Conservation (phyloP, 202 grass and related monocot species). For the Tripidium arundinaceum region DNA sequence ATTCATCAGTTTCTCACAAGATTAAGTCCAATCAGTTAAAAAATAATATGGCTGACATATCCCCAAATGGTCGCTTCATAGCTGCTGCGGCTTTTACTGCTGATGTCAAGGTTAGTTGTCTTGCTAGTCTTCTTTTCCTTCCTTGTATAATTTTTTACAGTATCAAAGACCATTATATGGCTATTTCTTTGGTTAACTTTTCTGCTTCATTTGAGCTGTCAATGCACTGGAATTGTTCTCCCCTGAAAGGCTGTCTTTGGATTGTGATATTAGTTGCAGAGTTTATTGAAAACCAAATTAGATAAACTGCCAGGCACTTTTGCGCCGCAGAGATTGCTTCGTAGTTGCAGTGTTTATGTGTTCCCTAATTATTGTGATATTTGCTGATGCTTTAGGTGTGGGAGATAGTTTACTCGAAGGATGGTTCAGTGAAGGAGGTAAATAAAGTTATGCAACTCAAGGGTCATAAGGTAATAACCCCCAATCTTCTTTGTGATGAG, state of each 20-base stretch:
- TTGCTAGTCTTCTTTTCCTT: not conserved
- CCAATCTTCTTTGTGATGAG: not conserved
- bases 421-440: constrained; percentile 89
- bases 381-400: constrained; percentile 64
- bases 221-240: not conserved
- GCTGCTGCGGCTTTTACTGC: constrained; percentile 97
- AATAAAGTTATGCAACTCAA: constrained; percentile 92
- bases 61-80: constrained; percentile 89
- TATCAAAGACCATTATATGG: not conserved
- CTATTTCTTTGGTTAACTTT: not conserved
- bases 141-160: not conserved
- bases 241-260: not conserved
- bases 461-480: constrained; percentile 74
- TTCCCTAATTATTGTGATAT: constrained; percentile 24
- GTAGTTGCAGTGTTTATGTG: not conserved
- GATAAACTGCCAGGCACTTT: not conserved
- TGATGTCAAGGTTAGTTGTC: constrained; percentile 78
- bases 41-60: constrained; percentile 97
- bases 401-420: constrained; percentile 95
- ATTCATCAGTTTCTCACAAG: constrained; percentile 1
- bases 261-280: not conserved
- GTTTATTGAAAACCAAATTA: not conserved
- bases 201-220: not conserved
- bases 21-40: constrained; percentile 67
- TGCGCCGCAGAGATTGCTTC: not conserved